Evolutionary conservation across 2,329 filamentous ascomycete species (phyloP), one percentile per base, ranked within the genome.

Genomic region (Pseudocercospora eumusae): DNA sequence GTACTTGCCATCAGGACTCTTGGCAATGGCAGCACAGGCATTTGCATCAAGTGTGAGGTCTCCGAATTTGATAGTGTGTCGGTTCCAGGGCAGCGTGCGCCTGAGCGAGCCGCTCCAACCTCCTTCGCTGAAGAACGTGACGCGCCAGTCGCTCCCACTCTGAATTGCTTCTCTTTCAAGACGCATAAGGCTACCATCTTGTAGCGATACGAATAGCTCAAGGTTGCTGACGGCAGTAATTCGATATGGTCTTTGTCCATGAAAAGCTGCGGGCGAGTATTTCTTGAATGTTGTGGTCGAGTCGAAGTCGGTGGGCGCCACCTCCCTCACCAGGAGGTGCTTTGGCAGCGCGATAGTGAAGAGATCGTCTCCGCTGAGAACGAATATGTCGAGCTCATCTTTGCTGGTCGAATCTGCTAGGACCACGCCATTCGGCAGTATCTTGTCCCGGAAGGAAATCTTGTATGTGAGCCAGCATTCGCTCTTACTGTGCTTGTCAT

Each of bases 341-440:
- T 90, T 89, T 62, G 89, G 88, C 55, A 99, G 78, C n/a, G 84
- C 89, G 67, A 99, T 83, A 11, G 91, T 92, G 77, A 93, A 93
- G 18, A 99, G 82, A 66, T 91, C 87, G 72, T 88, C 90, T n/a
- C 84, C 81, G 64, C 87, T 84, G 64, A 96, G 82, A 56, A 90
- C 89, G 75, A 92, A 96, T 47, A 92, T 84, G 68, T 85, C 89
- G 56, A 97, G 79, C 64, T 87, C 84, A 80, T 96, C 90, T 70
- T 89, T 88, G 63, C 91, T 89, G 64, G 87, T 82, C 6, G 88
- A 83, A 73, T 99, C 95, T 33, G 91, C 87, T 64, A 99, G 85
- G 10, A 89, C 90, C 64, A 99, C 84, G 67, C 93, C 95, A 25
- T 87, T 86, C 8, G 88, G 84, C 65, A 90, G 84, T 53, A 98